Evolutionary conservation across 768 basidiomycete genomes (phyloP).

Genomic region (Agrocybe pediades): DNA sequence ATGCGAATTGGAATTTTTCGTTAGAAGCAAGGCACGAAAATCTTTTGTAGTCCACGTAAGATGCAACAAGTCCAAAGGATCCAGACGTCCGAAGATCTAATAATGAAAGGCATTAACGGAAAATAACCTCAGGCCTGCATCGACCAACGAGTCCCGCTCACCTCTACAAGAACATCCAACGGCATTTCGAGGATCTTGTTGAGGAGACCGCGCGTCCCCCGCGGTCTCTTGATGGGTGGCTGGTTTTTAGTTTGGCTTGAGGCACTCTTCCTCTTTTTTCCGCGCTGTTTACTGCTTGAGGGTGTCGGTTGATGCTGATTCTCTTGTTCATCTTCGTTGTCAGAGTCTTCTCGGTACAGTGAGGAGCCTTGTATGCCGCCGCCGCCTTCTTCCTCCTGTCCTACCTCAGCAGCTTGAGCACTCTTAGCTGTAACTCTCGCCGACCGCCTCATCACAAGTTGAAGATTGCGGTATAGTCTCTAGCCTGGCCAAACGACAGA

Average conservation of each 20-base stretch:
- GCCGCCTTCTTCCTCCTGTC: too few relatives aligned
- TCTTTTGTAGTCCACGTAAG: conserved; percentile 3
- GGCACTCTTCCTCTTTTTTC: neutral
- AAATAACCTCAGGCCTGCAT: too few relatives aligned
- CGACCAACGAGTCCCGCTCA: conserved; percentile 1
- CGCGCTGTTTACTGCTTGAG: too few relatives aligned
- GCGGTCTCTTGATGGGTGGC: conserved; percentile 1
- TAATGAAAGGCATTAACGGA: neutral
- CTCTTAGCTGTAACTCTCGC: too few relatives aligned
- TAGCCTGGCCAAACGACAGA: too few relatives aligned
- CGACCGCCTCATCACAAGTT: too few relatives aligned
- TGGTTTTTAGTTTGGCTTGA: neutral
- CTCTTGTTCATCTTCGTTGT: neutral
- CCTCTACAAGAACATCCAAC: conserved; percentile 31
- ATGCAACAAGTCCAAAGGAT: conserved; percentile 6
- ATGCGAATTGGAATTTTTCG: neutral
- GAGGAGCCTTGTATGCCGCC: too few relatives aligned
- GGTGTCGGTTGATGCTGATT: too few relatives aligned
- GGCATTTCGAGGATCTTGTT: conserved; percentile 29
- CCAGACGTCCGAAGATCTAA: conserved; percentile 7
- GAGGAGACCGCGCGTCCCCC: conserved; percentile 16
- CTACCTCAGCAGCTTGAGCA: too few relatives aligned
- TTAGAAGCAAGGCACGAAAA: conserved; percentile 1
- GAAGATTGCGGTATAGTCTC: too few relatives aligned
- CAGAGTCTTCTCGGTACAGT: too few relatives aligned